These are phyloP conservation scores for Cutaneotrichosporon sp. DNA, from an alignment of 1,284 basidiomycete genomes.

Conservation along the genomic window DNA sequence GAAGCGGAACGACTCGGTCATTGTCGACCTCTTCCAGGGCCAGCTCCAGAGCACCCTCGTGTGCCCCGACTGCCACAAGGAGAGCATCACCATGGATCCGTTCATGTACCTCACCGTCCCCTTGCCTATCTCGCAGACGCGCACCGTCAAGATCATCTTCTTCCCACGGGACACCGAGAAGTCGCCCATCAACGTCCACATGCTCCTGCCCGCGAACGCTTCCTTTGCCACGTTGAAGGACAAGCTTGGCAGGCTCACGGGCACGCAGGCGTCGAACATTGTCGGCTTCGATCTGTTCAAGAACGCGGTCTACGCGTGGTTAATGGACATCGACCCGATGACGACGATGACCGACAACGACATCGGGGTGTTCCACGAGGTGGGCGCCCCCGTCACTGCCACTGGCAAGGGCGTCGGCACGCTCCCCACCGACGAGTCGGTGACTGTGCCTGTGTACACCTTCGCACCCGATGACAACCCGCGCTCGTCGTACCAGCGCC, in stretches of 20 bases:
- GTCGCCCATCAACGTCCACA: constrained; percentile 61
- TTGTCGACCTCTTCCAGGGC: constrained; percentile 98
- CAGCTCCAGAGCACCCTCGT: constrained; percentile 81
- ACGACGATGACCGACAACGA: constrained; percentile 45
- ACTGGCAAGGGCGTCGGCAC: constrained; percentile 45
- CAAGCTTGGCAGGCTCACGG: constrained; percentile 48
- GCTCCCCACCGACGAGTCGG: constrained; percentile 58
- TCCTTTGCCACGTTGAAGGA: constrained; percentile 76
- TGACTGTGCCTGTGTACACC: constrained; percentile 71
- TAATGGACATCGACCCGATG: constrained; percentile 45
- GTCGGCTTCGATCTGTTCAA: constrained; percentile 49
- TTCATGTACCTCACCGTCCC: constrained; percentile 99
- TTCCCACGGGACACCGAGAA: constrained; percentile 69
- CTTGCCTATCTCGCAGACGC: constrained; percentile 86
- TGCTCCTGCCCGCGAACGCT: constrained; percentile 74
- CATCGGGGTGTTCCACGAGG: constrained; percentile 46
- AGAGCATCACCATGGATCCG: constrained; percentile 98
- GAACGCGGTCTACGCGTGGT: constrained; percentile 42
- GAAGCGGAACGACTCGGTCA: constrained; percentile 94
- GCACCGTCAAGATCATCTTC: constrained; percentile 71
- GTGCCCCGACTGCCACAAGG: constrained; percentile 93
- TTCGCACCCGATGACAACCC: constrained; percentile 25
- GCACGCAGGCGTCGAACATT: constrained; percentile 32
- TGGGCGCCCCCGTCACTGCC: constrained; percentile 33
- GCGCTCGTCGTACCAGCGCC: constrained; percentile 23